Base-by-base conservation (phyloP, 768 basidiomycete species). In the Collybiopsis confluens region DNA sequence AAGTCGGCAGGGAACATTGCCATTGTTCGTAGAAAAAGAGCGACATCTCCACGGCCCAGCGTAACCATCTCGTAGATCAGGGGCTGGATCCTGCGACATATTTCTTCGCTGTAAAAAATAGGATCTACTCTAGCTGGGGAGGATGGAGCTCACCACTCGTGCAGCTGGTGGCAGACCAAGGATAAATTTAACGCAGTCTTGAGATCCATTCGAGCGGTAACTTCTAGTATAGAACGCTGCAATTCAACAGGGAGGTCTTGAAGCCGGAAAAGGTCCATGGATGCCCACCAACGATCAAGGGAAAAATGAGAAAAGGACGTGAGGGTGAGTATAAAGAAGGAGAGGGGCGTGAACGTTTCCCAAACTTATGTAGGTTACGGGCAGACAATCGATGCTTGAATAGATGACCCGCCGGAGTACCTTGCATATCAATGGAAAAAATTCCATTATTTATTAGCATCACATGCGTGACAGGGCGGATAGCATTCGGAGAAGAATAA, bases 51-150 rank as follows among this genome's bases (percentile, higher is more conserved):
- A 33, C 59, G 20, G 26, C 68, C 68, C 18, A 75, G 61, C 3
- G 71, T 63, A 8, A 75, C 69, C 58, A 70, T 69, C 35, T 67
- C 60, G 60, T 75, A 77, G 28, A 75, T 67, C 15, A 61, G 52
- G 40, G 74, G 74, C 43, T 68, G 66, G 30, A 74, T 62, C 73
- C 75, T 77, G 55, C n/a, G 16, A 18, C 36, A 28, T n/a, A n/a
- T n/a, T n/a, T n/a, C 26, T 18, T 3, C n/a, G 18, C n/a, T 24
- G 37, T 46, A 9, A 46, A 8, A 27, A 45, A 27, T 16, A 5
- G 27, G n/a, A 8, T 13, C 6, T 33, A 13, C 5, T 33, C 5
- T 13, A 33, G 30, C 30, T 5, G n/a, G n/a, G n/a, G n/a, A 42
- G 35, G 54, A 54, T 8, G 45, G 44, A 40, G 50, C 68, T 55